Evolutionary conservation across 2,329 filamentous ascomycete species (phyloP).

Genomic region (Alternaria sp.): DNA sequence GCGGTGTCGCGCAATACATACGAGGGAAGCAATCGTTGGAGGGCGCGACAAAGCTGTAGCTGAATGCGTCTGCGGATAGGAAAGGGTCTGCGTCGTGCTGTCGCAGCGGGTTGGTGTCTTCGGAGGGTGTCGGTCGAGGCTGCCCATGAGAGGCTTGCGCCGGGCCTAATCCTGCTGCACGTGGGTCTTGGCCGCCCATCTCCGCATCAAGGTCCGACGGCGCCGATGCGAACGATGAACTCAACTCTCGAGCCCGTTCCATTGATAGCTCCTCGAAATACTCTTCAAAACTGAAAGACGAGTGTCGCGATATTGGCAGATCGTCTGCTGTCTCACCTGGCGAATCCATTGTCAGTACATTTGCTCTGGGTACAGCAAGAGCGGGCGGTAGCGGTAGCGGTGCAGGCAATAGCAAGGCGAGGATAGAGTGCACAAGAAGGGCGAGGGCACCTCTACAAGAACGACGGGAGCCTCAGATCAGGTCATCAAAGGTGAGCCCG

Average conservation of each 20-base stretch:
- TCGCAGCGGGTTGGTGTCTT: constrained; percentile 8
- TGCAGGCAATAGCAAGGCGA: neutral
- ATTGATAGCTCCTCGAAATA: neutral
- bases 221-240: neutral
- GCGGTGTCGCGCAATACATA: constrained; percentile 15
- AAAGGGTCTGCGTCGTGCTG: constrained; percentile 6
- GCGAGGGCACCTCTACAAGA: neutral
- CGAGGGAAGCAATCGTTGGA: neutral
- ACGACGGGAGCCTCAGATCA: neutral
- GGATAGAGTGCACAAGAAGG: neutral
- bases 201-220: neutral
- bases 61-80: neutral
- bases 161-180: constrained; percentile 13
- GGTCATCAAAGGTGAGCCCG: neutral
- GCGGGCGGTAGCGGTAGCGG: neutral
- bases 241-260: neutral
- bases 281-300: neutral
- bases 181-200: constrained; percentile 10
- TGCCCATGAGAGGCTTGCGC: constrained; percentile 18
- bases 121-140: constrained; percentile 4
- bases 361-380: neutral
- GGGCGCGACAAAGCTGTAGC: neutral
- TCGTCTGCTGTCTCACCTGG: neutral
- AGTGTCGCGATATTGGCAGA: neutral
- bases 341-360: neutral